phyloP scores from a whole-genome alignment of 805 yeast genomes.

The Candida loeiensis region DNA sequence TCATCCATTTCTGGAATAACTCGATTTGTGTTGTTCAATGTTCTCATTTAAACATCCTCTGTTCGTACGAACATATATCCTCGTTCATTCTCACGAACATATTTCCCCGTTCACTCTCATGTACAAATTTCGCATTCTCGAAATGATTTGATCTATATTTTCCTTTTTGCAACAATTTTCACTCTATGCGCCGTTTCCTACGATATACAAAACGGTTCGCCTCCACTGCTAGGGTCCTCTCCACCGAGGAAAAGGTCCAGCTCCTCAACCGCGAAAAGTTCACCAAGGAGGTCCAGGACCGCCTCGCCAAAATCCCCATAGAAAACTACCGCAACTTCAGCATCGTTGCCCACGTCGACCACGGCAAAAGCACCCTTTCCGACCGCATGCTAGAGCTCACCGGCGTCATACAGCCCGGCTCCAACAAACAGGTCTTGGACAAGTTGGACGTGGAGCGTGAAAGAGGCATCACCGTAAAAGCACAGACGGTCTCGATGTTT shows the following conservation, averaged over 20 bases:
- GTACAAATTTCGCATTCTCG: no score
- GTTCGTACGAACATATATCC: no score
- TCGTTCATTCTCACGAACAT: no score
- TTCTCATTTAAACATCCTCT: no score
- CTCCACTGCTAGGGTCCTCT: conserved; percentile 5
- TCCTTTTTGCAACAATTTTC: background rate
- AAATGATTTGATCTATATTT: background rate
- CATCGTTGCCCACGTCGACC: conserved; percentile 95
- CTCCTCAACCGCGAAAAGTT: conserved; percentile 32
- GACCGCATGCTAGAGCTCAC: conserved; percentile 86
- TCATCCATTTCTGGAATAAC: no score
- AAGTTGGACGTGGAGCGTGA: conserved; percentile 92
- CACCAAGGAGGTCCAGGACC: conserved; percentile 39
- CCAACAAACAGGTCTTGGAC: conserved; percentile 81
- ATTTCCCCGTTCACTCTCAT: no score
- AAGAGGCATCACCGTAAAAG: conserved; percentile 94
- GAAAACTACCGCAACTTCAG: conserved; percentile 85
- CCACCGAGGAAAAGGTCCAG: conserved; percentile 24
- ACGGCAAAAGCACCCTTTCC: conserved; percentile 82
- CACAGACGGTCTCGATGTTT: conserved; percentile 94
- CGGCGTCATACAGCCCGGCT: conserved; percentile 76
- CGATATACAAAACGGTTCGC: background rate
- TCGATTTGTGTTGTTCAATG: no score
- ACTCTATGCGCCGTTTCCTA: background rate
- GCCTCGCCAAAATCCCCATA: conserved; percentile 77